Conservation (phyloP, 73 alveolate species). For the Paramecium biaurelia region DNA sequence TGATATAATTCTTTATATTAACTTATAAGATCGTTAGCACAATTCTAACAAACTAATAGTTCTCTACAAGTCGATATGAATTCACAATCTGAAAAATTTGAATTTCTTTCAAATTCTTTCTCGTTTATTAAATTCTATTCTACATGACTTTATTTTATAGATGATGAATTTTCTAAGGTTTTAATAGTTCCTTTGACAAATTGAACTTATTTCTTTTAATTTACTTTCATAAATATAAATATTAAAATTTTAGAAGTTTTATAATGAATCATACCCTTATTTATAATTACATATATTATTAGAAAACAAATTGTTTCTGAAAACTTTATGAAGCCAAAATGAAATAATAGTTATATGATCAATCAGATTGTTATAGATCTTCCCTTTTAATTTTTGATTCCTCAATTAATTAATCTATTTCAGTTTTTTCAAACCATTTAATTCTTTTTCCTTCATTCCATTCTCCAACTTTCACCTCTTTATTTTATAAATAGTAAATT, state of each 20-base stretch:
- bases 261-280: not conserved
- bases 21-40: not conserved
- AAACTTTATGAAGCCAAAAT: not conserved
- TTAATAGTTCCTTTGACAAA: not conserved
- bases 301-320: not conserved
- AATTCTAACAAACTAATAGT: not conserved
- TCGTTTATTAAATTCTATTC: not conserved
- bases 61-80: not conserved
- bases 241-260: not conserved
- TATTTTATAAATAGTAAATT: conserved; percentile 47
- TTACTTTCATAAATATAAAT: not conserved
- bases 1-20: not conserved
- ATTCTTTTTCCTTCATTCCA: conserved; percentile 64
- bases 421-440: conserved; percentile 54
- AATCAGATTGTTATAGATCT: not conserved
- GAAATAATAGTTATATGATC: not conserved
- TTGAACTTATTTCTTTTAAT: not conserved
- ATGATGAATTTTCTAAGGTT: not conserved
- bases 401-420: conserved; percentile 30
- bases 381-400: conserved; percentile 17
- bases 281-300: not conserved
- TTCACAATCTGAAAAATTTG: not conserved
- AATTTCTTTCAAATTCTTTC: not conserved
- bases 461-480: conserved; percentile 62
- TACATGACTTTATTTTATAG: not conserved